These are phyloP conservation scores for Phyllosticta citribraziliensis DNA, from an alignment of 2,329 filamentous ascomycete genomes.

Conservation along the genomic window DNA sequence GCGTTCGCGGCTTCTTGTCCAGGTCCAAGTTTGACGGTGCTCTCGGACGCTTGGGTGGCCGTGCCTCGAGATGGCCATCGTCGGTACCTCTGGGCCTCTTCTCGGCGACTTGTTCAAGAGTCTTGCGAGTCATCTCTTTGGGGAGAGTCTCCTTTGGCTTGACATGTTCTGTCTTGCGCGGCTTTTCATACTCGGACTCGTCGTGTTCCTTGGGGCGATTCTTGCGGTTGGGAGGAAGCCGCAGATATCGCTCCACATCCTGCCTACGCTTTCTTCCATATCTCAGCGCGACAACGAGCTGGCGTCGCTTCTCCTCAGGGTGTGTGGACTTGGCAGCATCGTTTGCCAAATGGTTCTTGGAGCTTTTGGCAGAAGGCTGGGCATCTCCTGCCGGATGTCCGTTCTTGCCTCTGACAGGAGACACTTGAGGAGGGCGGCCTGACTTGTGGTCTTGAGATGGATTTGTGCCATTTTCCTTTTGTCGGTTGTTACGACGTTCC, in stretches of 20 bases:
- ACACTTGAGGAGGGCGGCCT: neutral
- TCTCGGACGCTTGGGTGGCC: conserved; percentile 22
- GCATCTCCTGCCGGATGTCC: neutral
- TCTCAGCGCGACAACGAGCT: conserved; percentile 40
- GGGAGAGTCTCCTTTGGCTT: conserved; percentile 2
- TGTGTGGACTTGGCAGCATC: neutral
- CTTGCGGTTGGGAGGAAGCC: conserved; percentile 20
- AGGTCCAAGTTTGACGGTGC: conserved; percentile 15
- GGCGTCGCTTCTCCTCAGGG: conserved; percentile 14
- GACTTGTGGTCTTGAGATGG: conserved; percentile 21
- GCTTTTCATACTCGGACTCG: neutral
- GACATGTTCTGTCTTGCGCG: conserved; percentile 9
- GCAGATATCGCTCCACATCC: conserved; percentile 33
- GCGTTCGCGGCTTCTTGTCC: conserved; percentile 25
- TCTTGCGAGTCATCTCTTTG: conserved; percentile 6
- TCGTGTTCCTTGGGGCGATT: conserved; percentile 14
- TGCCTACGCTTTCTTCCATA: conserved; percentile 41
- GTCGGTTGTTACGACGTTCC: conserved; percentile 14
- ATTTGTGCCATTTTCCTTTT: conserved; percentile 22
- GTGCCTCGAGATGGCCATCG: conserved; percentile 13
- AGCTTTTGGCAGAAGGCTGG: neutral
- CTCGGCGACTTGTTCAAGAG: conserved; percentile 13
- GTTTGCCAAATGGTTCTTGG: neutral
- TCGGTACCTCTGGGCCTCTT: conserved; percentile 27
- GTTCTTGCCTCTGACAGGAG: neutral